These are phyloP conservation scores for Podaxis sp. DNA, from an alignment of 768 basidiomycete species.

Conservation along the genomic window DNA sequence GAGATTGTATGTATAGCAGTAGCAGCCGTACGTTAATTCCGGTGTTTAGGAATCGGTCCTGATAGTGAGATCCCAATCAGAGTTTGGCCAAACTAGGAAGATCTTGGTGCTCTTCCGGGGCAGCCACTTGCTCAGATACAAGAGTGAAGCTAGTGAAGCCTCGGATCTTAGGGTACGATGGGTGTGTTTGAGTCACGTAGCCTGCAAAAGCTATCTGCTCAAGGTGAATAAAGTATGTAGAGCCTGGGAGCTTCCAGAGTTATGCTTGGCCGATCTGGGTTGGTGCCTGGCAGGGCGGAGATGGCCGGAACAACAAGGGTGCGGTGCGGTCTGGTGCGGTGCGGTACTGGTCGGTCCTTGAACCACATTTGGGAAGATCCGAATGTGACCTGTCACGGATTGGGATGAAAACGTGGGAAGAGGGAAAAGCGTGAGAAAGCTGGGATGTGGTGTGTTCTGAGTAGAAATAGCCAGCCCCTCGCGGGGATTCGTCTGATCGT, in stretches of 20 bases:
- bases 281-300: constrained; percentile 12
- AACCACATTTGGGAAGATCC: constrained; percentile 2
- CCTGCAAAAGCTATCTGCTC: background rate
- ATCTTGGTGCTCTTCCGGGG: background rate
- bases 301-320: constrained; percentile 15
- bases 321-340: background rate
- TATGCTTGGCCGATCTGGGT: constrained; percentile 5
- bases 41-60: background rate
- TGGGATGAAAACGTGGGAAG: constrained; percentile 14
- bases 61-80: constrained; percentile 1
- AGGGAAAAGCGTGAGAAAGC: constrained; percentile 15
- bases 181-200: constrained; percentile 7
- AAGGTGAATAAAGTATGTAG: constrained; percentile 1
- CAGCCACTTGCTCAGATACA: background rate
- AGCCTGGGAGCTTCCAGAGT: background rate
- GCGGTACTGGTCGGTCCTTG: constrained; percentile 3
- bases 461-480: constrained; percentile 15
- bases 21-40: constrained; percentile 2
- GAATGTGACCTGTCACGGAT: constrained; percentile 15
- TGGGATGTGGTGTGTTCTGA: constrained; percentile 12
- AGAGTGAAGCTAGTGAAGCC: constrained; percentile 11
- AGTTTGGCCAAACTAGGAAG: background rate
- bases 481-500: constrained; percentile 21
- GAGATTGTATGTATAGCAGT: background rate
- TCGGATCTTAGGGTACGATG: constrained; percentile 21